Conservation (phyloP, 345 rosid species). For the Bruguiera parviflora region DNA sequence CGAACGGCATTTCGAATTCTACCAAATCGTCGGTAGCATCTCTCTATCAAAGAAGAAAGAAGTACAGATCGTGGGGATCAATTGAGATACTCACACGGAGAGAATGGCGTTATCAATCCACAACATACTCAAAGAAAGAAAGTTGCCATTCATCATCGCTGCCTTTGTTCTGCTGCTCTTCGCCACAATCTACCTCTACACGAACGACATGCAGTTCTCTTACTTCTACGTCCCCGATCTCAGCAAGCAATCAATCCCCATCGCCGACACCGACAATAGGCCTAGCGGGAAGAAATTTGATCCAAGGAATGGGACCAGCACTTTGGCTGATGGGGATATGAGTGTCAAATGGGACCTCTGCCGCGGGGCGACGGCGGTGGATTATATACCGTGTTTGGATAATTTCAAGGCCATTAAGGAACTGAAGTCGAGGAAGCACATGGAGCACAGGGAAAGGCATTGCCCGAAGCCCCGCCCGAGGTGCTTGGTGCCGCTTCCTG, state of each 20-base stretch:
- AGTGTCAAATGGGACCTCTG: conserved; percentile 52
- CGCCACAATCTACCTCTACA: conserved; percentile 36
- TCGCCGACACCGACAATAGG: background rate
- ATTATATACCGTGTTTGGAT: conserved; percentile 83
- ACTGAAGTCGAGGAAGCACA: conserved; percentile 63
- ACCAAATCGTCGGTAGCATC: background rate
- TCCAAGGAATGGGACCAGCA: background rate
- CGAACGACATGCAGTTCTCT: conserved; percentile 24
- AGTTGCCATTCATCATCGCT: conserved; percentile 44
- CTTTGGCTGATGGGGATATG: conserved; percentile 8
- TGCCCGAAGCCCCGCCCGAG: conserved; percentile 64
- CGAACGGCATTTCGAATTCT: background rate
- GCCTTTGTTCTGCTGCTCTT: conserved; percentile 40
- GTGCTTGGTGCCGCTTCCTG: conserved; percentile 74
- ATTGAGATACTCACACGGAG: background rate
- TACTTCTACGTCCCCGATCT: conserved; percentile 32
- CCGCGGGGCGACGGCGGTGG: conserved; percentile 43
- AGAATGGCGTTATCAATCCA: conserved; percentile 53
- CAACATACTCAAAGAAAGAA: conserved; percentile 40
- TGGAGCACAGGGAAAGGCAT: conserved; percentile 91
- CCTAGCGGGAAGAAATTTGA: background rate
- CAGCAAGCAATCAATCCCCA: conserved; percentile 24
- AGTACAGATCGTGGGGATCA: background rate
- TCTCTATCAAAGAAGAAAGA: background rate
- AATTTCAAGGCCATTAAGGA: conserved; percentile 55